A percentile compares a stretch with the other conserved stretches of the same genome.
These are phyloP conservation scores for Termitomyces sp. DNA, from an alignment of 768 basidiomycete genomes.

Conservation along the genomic window DNA sequence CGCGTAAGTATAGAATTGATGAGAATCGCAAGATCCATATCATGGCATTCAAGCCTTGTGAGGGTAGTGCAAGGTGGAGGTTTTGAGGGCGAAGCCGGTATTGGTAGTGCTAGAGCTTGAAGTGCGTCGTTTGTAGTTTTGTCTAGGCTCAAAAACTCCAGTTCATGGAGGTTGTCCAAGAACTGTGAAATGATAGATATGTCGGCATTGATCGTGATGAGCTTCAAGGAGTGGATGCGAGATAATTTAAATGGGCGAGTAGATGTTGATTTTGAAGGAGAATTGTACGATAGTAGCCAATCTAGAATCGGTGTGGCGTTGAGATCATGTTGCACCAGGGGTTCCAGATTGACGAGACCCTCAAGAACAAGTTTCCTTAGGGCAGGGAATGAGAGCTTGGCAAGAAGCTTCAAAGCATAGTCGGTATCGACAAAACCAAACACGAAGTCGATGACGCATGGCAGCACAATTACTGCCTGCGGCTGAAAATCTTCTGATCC, in stretches of 20 bases:
- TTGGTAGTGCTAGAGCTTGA: slow-evolving; percentile 14
- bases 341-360: slow-evolving; percentile 39
- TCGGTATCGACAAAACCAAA: slow-evolving; percentile 45
- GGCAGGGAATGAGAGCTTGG: slow-evolving; percentile 35
- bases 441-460: slow-evolving; percentile 31
- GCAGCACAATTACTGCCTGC: slow-evolving; percentile 24
- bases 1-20: slow-evolving; percentile 22
- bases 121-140: slow-evolving; percentile 26
- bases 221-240: slow-evolving; percentile 28
- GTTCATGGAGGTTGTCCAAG: slow-evolving; percentile 24
- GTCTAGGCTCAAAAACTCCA: slow-evolving; percentile 23
- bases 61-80: slow-evolving; percentile 22
- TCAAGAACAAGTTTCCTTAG: slow-evolving; percentile 41
- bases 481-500: background rate
- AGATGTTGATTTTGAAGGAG: background rate
- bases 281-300: slow-evolving; percentile 24
- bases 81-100: slow-evolving; percentile 1
- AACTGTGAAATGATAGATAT: slow-evolving; percentile 23
- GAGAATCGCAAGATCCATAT: slow-evolving; percentile 23
- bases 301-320: slow-evolving; percentile 38
- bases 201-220: slow-evolving; percentile 27
- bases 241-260: slow-evolving; percentile 20
- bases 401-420: slow-evolving; percentile 37
- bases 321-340: slow-evolving; percentile 21
- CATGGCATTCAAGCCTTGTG: slow-evolving; percentile 26